Conservation (phyloP, 139 green algal genomes). For the Bryopsis sp. region DNA sequence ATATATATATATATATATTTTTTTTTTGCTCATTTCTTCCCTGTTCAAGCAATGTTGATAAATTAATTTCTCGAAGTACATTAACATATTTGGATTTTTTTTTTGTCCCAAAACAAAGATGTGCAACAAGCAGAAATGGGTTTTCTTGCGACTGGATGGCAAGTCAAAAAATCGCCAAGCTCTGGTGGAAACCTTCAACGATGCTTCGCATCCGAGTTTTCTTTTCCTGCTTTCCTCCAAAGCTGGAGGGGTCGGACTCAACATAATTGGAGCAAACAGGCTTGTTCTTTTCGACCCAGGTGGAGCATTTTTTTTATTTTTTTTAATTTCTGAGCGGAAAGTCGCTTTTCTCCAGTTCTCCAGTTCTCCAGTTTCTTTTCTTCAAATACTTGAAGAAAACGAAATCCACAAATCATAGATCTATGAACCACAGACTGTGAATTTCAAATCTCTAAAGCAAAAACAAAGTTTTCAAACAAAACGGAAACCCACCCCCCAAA, state of each 20-base stretch:
- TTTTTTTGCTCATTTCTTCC: no score
- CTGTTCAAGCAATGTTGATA: no score
- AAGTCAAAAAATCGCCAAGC: constrained; percentile 78
- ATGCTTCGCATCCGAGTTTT: constrained; percentile 62
- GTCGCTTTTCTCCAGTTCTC: background rate
- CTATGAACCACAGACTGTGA: no score
- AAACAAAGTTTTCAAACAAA: no score
- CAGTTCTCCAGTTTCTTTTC: no score
- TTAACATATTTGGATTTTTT: background rate
- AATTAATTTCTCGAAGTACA: background rate
- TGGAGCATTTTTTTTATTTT: no score
- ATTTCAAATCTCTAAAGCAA: no score
- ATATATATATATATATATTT: no score
- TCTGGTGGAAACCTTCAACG: constrained; percentile 81
- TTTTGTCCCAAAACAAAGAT: constrained; percentile 30
- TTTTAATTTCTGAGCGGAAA: background rate
- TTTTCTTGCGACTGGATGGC: constrained; percentile 77
- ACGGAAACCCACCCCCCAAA: no score
- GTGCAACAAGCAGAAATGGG: constrained; percentile 78
- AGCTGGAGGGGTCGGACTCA: constrained; percentile 88
- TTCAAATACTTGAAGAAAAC: no score
- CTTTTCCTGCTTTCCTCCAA: constrained; percentile 88
- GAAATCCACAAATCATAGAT: no score
- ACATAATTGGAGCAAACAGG: constrained; percentile 93
- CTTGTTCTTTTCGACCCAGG: constrained; percentile 89